A percentile compares a stretch with the other conserved stretches of the same genome.
Evolutionary conservation across 2,329 filamentous ascomycete species (phyloP).

Genomic region (Trichoderma harzianum): DNA sequence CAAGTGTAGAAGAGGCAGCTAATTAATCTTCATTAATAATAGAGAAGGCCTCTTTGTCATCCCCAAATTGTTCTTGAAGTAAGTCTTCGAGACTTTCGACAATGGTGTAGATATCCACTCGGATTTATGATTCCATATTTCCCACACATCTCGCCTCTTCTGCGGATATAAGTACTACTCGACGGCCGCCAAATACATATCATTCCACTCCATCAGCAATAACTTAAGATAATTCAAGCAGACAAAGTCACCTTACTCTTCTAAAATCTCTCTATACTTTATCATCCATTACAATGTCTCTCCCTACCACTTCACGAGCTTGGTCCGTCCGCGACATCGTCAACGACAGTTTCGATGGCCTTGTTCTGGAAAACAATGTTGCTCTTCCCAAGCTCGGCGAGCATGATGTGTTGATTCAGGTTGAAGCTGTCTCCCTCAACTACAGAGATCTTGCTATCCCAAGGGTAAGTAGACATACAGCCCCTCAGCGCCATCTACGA

Average conservation of each 20-base stretch:
- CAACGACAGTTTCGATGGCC: background rate
- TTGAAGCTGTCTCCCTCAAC: constrained; percentile 26
- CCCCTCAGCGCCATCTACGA: background rate
- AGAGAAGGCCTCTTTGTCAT: background rate
- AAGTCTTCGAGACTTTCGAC: background rate
- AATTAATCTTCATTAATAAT: background rate
- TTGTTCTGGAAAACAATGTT: background rate
- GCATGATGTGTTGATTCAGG: constrained; percentile 21
- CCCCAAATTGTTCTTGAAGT: background rate
- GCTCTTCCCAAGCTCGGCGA: background rate
- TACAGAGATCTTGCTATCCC: constrained; percentile 24
- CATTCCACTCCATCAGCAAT: background rate
- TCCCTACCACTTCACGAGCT: background rate
- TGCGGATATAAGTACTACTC: background rate
- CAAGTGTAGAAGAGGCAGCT: background rate
- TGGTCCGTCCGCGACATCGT: background rate
- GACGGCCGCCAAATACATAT: background rate
- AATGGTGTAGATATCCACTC: background rate
- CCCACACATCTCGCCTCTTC: background rate
- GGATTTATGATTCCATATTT: background rate
- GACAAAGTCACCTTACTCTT: too few relatives aligned
- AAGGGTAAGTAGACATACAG: background rate
- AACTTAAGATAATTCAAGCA: background rate
- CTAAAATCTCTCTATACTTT: background rate
- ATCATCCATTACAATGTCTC: background rate